Conservation (phyloP, 345 rosid genomes). For the Aurinia saxatilis region DNA sequence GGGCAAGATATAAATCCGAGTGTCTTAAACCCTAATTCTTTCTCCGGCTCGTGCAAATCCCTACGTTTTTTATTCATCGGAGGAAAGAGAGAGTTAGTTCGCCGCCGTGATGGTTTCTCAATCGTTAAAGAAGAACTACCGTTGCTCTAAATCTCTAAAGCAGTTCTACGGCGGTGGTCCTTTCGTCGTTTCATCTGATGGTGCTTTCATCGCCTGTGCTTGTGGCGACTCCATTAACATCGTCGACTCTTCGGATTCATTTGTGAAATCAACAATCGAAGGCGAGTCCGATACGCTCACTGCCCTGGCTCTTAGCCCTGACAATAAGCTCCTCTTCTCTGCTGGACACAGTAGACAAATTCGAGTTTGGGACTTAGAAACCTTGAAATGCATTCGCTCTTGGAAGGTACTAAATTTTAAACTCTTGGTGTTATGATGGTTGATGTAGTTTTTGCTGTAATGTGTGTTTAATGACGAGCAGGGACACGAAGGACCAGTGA, state of each 20-base stretch:
- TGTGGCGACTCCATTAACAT: conserved; percentile 72
- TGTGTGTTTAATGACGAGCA: conserved; percentile 21
- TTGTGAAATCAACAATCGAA: conserved; percentile 58
- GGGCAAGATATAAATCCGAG: not conserved
- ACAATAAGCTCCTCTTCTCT: conserved; percentile 73
- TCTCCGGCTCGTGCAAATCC: conserved; percentile 14
- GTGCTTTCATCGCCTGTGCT: conserved; percentile 70
- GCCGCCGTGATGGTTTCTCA: conserved; percentile 34
- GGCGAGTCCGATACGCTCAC: conserved; percentile 63
- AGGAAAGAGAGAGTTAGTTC: not conserved
- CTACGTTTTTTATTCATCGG: conserved; percentile 1
- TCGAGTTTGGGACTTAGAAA: conserved; percentile 83
- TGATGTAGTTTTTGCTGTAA: not conserved
- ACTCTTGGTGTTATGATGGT: too few species aligned
- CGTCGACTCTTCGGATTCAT: conserved; percentile 51
- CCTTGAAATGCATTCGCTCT: conserved; percentile 67
- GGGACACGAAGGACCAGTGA: conserved; percentile 95
- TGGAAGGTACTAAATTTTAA: conserved; percentile 62
- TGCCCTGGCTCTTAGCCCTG: conserved; percentile 73
- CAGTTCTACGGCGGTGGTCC: conserved; percentile 96
- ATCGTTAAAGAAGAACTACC: conserved; percentile 59
- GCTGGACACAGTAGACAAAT: conserved; percentile 91
- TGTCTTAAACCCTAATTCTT: conserved; percentile 27
- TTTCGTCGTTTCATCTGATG: conserved; percentile 64
- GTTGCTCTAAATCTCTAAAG: conserved; percentile 55